Base-by-base conservation (phyloP, 1,284 basidiomycete genomes). In the Fomes fomentarius region DNA sequence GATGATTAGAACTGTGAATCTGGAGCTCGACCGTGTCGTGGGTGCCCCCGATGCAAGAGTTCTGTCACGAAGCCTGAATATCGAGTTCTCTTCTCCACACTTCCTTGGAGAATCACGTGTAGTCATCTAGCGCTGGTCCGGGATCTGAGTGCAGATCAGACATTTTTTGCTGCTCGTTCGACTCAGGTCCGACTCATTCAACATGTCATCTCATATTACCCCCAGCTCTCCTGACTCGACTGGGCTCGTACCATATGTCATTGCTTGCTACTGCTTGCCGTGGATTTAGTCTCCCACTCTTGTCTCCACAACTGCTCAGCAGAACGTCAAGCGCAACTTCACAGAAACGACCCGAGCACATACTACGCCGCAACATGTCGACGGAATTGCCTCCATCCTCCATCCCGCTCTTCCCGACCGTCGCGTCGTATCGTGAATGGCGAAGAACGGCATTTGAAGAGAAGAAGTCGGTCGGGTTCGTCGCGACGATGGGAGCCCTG, bases 401-500 rank as follows among this genome's bases (percentile, higher is more conserved):
- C n/a, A 89, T 96, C 55, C 89, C 88, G 4, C 81, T 97, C 47
- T 85, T 96, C 62, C 84, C 80, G 3, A 85, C 88, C 0, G 76
- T 97, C 24, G 71, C 77, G 3, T 77, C 85, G 2, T 87, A 89
- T 63, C 80, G 94, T 41, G 72, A 77, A 75, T 99, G 96, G 96
- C 77, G 95, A 24, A 72, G 76, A 42, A 74, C 74, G 43, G 89
- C 85, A 0, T 84, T 83, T 57, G 74, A 80, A 1, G 75, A 79
- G 47, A 76, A 77, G 37, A 82, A 85, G 66, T 80, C 83, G 3
- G 93, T 99, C 3, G 96, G 96, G 0, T 93, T 93, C 57, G 94
- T 99, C 9, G 86, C 96, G 1, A 99, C 96, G 35, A 99, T 99
- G 97, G 96, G 96, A 24, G 96, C 96, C 1, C 74, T 99, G 45